Base-by-base conservation (phyloP, 164 flowering plant genomes). In the Sedum album region DNA sequence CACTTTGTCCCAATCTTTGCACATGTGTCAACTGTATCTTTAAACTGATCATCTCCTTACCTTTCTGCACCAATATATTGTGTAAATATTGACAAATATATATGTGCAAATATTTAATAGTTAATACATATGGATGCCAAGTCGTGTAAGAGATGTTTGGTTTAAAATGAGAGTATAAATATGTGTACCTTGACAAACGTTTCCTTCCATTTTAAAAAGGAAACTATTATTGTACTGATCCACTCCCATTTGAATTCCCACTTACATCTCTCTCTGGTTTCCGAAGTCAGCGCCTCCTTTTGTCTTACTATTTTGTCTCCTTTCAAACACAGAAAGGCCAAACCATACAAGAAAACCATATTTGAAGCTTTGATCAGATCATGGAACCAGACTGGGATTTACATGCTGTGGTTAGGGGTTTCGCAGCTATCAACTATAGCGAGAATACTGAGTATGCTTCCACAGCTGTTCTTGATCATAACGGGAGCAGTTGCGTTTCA, bases 321-420 rank as follows among this genome's bases (percentile, higher is more conserved):
- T 68, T 53, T 39, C 42, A 31, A 74, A 31, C 46, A 73, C 65
- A 87, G 90, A 57, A 57, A 57, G 33, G 62, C 62, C 62, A 57
- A 44, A 14, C 14, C 20, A 57, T 11, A 28, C 31, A 3, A 28
- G 31, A 6, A 13, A 5, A 5, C 62, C 33, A 57, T 33, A 57
- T 26, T 57, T 13, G 6, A 14, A 57, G 20, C 17, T 30, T 57
- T 33, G 28, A 11, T 28, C 62, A 4, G 18, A 11, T 28, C 62
- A 88, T 91, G 93, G 91, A 73, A 26, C 94, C 76, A 11, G 93
- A 90, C 67, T 94, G 99, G 99, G 99, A 86, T 80, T 85, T 94
- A 15, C 88, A 86, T 33, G 99, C 99, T 25, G 96, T 94, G 72
- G 99, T 94, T 76, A 83, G 96, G 70, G 83, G 99, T 74, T 94